These are phyloP conservation scores for Kwoniella bestiolae DNA, from an alignment of 768 basidiomycete genomes.

Conservation along the genomic window DNA sequence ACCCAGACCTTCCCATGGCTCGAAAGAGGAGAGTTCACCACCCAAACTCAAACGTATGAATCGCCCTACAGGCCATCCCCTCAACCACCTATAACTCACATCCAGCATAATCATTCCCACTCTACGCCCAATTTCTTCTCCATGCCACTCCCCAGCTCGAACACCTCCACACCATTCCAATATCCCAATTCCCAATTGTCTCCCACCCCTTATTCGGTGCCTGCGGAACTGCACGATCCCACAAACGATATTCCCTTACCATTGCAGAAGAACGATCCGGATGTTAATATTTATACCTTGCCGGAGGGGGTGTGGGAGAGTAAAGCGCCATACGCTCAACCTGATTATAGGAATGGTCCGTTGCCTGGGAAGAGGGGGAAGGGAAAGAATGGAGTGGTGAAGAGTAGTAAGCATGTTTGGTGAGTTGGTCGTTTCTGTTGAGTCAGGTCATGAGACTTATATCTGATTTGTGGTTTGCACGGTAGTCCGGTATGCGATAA, in stretches of 20 bases:
- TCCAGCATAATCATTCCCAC: neutral
- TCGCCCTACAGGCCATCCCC: neutral
- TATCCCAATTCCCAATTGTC: constrained; percentile 10
- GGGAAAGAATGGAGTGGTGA: neutral
- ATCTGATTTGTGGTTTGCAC: neutral
- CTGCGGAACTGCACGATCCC: neutral
- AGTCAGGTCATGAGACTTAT: neutral
- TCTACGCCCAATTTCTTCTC: constrained; percentile 3
- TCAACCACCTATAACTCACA: neutral
- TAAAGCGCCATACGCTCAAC: constrained; percentile 3
- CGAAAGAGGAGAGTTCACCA: neutral
- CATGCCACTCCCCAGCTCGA: neutral
- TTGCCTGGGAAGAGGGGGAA: neutral
- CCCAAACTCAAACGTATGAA: constrained; percentile 4
- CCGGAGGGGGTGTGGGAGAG: constrained; percentile 10
- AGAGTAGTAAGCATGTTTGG: constrained; percentile 21
- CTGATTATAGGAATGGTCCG: neutral
- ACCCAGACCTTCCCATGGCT: constrained; percentile 1
- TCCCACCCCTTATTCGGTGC: neutral
- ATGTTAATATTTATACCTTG: neutral
- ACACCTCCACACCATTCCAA: neutral
- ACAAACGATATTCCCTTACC: neutral
- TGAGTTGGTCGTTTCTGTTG: constrained; percentile 6
- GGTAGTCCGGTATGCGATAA: constrained; percentile 53
- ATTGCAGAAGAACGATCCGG: neutral